Evolutionary conservation across 1,284 basidiomycete genomes (phyloP).

Genomic region (Vanrija humicola): DNA sequence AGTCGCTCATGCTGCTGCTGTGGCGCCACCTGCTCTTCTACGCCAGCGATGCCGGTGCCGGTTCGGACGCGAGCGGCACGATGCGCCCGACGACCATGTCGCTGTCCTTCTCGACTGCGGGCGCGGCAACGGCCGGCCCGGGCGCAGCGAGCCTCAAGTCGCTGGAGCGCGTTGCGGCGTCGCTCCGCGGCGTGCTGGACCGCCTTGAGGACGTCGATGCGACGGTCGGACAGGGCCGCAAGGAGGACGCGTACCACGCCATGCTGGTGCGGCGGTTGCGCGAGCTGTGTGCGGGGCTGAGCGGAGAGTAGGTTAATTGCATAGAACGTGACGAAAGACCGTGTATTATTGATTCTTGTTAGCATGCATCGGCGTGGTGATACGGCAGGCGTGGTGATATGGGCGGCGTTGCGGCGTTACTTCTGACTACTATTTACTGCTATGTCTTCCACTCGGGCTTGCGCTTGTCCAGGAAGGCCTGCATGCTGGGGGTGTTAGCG

Average conservation of each 20-base stretch:
- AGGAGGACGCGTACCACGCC: constrained; percentile 33
- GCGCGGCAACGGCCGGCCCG: constrained; percentile 16
- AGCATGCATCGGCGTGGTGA: too few species aligned
- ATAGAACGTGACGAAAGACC: too few species aligned
- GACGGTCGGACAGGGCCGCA: constrained; percentile 24
- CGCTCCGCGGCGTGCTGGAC: constrained; percentile 38
- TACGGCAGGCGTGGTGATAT: too few species aligned
- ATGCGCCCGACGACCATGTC: constrained; percentile 36
- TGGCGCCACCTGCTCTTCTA: constrained; percentile 73
- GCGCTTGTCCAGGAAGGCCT: constrained; percentile 17
- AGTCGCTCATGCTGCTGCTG: constrained; percentile 76
- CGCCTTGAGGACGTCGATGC: constrained; percentile 47
- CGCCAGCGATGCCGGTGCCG: constrained; percentile 42
- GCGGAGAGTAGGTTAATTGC: constrained; percentile 8
- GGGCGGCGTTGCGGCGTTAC: too few species aligned
- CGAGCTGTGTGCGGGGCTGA: constrained; percentile 38
- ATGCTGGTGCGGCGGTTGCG: constrained; percentile 43
- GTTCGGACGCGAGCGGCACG: constrained; percentile 8
- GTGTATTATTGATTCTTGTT: too few species aligned
- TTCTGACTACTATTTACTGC: too few species aligned
- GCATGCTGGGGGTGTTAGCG: neutral
- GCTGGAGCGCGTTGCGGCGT: constrained; percentile 36
- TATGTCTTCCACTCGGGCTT: constrained; percentile 16
- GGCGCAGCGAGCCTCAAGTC: constrained; percentile 23
- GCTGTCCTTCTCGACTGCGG: constrained; percentile 22